Evolutionary conservation across 768 basidiomycete genomes (phyloP).

Genomic region (Hericium alpestre): DNA sequence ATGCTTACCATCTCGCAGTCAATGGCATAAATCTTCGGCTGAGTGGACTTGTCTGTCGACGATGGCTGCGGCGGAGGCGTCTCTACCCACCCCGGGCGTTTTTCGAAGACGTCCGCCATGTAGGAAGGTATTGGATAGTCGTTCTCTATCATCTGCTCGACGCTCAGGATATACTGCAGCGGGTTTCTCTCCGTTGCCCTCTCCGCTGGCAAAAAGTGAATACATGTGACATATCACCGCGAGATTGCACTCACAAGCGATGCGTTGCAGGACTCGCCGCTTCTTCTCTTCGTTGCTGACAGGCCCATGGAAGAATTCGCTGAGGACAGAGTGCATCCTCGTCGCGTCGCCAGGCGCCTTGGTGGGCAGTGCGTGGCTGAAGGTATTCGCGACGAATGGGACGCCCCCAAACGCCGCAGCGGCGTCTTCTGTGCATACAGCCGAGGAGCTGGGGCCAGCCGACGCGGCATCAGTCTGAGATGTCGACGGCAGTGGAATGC

Average conservation of each 20-base stretch:
- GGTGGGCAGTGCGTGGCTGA: conserved; percentile 90
- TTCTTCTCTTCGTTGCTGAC: conserved; percentile 75
- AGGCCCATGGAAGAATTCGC: conserved; percentile 73
- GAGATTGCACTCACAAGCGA: conserved; percentile 23
- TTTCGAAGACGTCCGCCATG: conserved; percentile 59
- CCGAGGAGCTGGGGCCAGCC: conserved; percentile 13
- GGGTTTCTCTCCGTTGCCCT: conserved; percentile 53
- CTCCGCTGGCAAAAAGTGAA: conserved; percentile 34
- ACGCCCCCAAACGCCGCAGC: conserved; percentile 23
- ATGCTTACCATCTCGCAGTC: conserved; percentile 89
- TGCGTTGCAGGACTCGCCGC: conserved; percentile 38
- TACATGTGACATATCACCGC: background rate
- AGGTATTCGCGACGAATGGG: conserved; percentile 66
- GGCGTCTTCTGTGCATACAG: conserved; percentile 11
- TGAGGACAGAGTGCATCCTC: conserved; percentile 77
- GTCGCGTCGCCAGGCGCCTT: conserved; percentile 83
- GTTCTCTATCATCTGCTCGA: conserved; percentile 88
- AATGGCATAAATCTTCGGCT: conserved; percentile 59
- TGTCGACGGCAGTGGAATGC: conserved; percentile 30
- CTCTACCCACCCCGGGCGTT: conserved; percentile 70
- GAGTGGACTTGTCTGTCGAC: conserved; percentile 15
- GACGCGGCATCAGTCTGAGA: conserved; percentile 8
- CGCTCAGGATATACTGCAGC: conserved; percentile 58
- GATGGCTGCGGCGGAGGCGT: conserved; percentile 44
- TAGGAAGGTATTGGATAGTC: conserved; percentile 87